These are phyloP conservation scores for Pisolithus tinctorius DNA, from an alignment of 768 basidiomycete genomes.

Conservation along the genomic window DNA sequence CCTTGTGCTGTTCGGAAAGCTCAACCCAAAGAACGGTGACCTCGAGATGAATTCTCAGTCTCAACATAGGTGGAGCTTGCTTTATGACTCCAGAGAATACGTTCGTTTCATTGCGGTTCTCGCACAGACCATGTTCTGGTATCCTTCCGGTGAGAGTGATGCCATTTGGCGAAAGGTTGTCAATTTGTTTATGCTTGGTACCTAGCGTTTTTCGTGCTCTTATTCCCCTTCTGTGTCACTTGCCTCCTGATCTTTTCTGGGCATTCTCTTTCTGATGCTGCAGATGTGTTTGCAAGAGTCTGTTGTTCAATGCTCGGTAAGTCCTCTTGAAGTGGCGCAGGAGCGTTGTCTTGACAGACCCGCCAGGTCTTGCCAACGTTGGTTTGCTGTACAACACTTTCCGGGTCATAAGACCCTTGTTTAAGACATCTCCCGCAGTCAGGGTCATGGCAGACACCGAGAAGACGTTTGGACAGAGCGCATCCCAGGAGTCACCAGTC, in stretches of 20 bases:
- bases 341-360: not conserved
- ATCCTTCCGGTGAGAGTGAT: slow-evolving; percentile 44
- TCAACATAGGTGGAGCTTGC: slow-evolving; percentile 36
- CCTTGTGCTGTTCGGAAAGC: slow-evolving; percentile 52
- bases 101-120: slow-evolving; percentile 56
- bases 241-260: slow-evolving; percentile 45
- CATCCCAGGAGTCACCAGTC: slow-evolving; percentile 16
- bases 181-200: slow-evolving; percentile 2
- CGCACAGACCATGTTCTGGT: slow-evolving; percentile 67
- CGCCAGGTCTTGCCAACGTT: slow-evolving; percentile 57
- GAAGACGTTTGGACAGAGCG: slow-evolving; percentile 19
- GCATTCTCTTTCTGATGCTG: slow-evolving; percentile 38
- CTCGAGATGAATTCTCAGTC: slow-evolving; percentile 45
- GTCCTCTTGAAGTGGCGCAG: slow-evolving; percentile 10
- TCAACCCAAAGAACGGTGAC: slow-evolving; percentile 41
- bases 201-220: slow-evolving; percentile 51
- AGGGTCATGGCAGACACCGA: slow-evolving; percentile 7
- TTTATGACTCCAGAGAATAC: slow-evolving; percentile 39
- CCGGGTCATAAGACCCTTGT: slow-evolving; percentile 49
- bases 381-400: slow-evolving; percentile 64
- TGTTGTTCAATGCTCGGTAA: slow-evolving; percentile 51
- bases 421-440: slow-evolving; percentile 24
- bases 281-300: slow-evolving; percentile 42
- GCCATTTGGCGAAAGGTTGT: not conserved
- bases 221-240: slow-evolving; percentile 53